phyloP scores from a whole-genome alignment of 139 green algal species.

The Limnomonas spitsbergensis region DNA sequence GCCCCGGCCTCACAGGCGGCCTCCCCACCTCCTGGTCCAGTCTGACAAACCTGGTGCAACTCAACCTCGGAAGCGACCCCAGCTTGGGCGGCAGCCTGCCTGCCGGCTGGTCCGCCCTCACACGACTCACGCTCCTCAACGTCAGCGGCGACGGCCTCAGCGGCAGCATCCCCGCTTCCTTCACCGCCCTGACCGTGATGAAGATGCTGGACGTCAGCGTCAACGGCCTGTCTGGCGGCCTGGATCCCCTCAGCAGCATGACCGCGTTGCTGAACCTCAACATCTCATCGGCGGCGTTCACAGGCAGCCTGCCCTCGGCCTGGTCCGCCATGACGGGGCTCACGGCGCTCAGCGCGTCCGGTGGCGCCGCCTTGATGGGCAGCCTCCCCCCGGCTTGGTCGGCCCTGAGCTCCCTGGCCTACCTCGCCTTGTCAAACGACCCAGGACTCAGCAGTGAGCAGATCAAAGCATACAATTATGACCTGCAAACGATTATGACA shows the following conservation, averaged over 20 bases:
- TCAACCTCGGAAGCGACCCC: slow-evolving; percentile 1
- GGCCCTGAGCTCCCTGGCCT: background rate
- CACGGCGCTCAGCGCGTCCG: slow-evolving; percentile 12
- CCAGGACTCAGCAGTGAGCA: background rate
- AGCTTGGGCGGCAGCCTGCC: slow-evolving; percentile 2
- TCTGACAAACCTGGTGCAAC: slow-evolving; percentile 9
- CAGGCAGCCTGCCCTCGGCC: slow-evolving; percentile 14
- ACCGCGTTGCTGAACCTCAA: slow-evolving; percentile 1
- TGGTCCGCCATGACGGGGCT: slow-evolving; percentile 12
- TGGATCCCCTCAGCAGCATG: background rate
- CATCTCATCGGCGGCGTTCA: slow-evolving; percentile 4
- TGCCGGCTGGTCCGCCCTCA: slow-evolving; percentile 1
- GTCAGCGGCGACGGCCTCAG: slow-evolving; percentile 11
- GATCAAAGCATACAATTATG: too few species aligned
- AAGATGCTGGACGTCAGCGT: slow-evolving; percentile 13
- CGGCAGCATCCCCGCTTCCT: slow-evolving; percentile 16
- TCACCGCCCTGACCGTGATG: slow-evolving; percentile 2
- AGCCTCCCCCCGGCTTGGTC: background rate
- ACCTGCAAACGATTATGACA: too few species aligned
- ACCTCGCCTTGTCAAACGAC: background rate
- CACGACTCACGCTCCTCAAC: slow-evolving; percentile 15
- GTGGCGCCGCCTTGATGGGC: background rate
- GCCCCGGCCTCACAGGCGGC: background rate
- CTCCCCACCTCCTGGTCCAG: slow-evolving; percentile 15
- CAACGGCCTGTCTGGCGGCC: slow-evolving; percentile 17